Base-by-base conservation (phyloP, 2,329 filamentous ascomycete genomes). In the Penicillium sp. region DNA sequence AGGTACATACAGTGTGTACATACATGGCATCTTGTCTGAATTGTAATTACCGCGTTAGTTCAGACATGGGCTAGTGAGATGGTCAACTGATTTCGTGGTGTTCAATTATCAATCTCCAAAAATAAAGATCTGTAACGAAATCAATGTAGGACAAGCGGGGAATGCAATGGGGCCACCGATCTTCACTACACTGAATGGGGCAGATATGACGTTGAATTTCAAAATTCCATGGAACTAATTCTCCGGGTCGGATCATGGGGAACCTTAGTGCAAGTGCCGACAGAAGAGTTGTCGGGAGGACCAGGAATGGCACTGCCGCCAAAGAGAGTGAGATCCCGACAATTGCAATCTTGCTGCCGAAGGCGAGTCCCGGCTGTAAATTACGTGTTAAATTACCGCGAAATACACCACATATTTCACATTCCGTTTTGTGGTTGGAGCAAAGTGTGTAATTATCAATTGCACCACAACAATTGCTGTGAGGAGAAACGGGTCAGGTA, bases 261-360 rank as follows among this genome's bases (percentile, higher is more conserved):
- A 59, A 66, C 6, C 14, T 19, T 19, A 10, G 5, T 46, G 19
- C 11, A 46, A 46, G 43, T 47, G 45, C 35, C 48, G 46, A 31
- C 46, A 33, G 26, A 23, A 26, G 21, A 19, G 9, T 1, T 21
- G n/a, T 37, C 47, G 47, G 47, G 21, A 37, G 37, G 31, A 23
- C 31, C 21, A 37, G 31, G 47, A 33, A 37, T 4, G 39, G 39
- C 39, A 42, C 23, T 42, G 39, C 39, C 39, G 39, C 19, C 19
- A 1, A 11, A 21, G 8, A 23, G 19, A 42, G 37, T 7, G 9
- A 42, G 45, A 21, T 29, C 26, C 45, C 45, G 45, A 47, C n/a
- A 47, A 27, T 47, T 29, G 45, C 45, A 29, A 29, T 19, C 31
- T 29, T 31, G 26, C 47, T 27, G 33, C 48, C 48, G 47, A 39